Evolutionary conservation across 1,284 basidiomycete species (phyloP).

Genomic region (Testicularia cyperi): DNA sequence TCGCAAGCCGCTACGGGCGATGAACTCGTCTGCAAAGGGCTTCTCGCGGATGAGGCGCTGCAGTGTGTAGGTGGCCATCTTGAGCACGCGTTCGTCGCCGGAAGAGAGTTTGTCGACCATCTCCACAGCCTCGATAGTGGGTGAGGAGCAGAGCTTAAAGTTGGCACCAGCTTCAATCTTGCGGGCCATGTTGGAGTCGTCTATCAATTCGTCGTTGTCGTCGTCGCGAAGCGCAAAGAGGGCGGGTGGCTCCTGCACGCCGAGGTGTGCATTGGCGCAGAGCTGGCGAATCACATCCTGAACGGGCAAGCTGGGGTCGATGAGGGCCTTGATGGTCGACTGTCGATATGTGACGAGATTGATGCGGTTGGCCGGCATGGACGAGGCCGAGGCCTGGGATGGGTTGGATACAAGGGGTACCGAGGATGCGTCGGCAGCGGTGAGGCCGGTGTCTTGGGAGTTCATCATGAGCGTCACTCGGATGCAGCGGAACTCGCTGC

Average conservation of each 20-base stretch:
- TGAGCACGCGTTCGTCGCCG: slow-evolving; percentile 68
- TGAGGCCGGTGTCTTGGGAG: no score
- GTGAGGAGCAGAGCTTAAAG: slow-evolving; percentile 71
- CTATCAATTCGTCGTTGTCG: slow-evolving; percentile 83
- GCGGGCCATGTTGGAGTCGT: slow-evolving; percentile 64
- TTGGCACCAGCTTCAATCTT: slow-evolving; percentile 52
- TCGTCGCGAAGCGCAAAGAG: slow-evolving; percentile 79
- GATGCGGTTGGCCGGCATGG: slow-evolving; percentile 23
- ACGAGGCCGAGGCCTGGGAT: no score
- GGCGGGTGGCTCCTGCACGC: slow-evolving; percentile 76
- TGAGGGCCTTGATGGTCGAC: slow-evolving; percentile 50
- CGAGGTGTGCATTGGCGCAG: slow-evolving; percentile 65
- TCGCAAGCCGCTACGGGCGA: slow-evolving; percentile 70
- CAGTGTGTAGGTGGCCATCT: slow-evolving; percentile 74
- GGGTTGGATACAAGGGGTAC: no score
- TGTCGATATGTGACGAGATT: slow-evolving; percentile 51
- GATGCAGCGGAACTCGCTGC: no score
- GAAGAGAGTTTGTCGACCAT: slow-evolving; percentile 72
- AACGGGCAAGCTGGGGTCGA: slow-evolving; percentile 45
- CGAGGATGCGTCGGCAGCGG: no score
- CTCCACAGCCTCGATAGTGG: slow-evolving; percentile 77
- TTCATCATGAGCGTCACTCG: no score
- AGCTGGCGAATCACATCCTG: slow-evolving; percentile 58
- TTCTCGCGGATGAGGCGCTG: slow-evolving; percentile 87
- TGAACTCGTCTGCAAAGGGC: slow-evolving; percentile 81